These are phyloP conservation scores for Cladosporium sp. DNA, from an alignment of 2,329 filamentous ascomycete species.

Conservation along the genomic window DNA sequence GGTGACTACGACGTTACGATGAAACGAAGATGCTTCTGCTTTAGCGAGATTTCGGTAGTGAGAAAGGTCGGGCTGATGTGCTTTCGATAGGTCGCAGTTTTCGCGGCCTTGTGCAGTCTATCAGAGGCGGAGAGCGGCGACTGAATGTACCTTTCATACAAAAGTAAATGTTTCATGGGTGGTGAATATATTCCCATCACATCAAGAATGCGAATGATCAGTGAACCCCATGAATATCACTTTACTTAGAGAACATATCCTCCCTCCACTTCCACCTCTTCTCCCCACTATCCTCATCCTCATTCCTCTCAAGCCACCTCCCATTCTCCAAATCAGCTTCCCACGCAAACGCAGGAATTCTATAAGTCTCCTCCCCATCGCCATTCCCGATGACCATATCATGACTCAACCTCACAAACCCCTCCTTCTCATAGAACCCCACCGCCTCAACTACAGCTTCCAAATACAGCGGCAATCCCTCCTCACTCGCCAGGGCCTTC, in stretches of 20 bases:
- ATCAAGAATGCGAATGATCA: too few species aligned
- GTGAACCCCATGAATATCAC: too few species aligned
- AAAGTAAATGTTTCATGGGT: too few species aligned
- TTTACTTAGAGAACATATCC: not conserved
- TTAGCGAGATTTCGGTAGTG: too few species aligned
- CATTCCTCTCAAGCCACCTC: not conserved
- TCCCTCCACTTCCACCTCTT: not conserved
- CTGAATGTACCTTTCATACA: too few species aligned
- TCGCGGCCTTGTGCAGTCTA: too few species aligned
- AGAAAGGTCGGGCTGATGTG: too few species aligned
- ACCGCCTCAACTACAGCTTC: not conserved
- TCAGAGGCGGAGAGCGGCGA: too few species aligned
- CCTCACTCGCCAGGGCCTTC: not conserved
- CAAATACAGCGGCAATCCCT: not conserved
- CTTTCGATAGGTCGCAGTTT: too few species aligned
- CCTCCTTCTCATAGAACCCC: not conserved
- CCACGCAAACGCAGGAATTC: not conserved
- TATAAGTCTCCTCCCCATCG: not conserved
- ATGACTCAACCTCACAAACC: not conserved
- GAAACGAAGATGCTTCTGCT: too few species aligned
- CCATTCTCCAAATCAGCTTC: not conserved
- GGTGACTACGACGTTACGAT: too few species aligned
- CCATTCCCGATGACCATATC: not conserved
- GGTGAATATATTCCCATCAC: too few species aligned
- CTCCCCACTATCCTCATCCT: not conserved